phyloP scores from a whole-genome alignment of 2,329 filamentous ascomycete genomes.

The Nemania abortiva region DNA sequence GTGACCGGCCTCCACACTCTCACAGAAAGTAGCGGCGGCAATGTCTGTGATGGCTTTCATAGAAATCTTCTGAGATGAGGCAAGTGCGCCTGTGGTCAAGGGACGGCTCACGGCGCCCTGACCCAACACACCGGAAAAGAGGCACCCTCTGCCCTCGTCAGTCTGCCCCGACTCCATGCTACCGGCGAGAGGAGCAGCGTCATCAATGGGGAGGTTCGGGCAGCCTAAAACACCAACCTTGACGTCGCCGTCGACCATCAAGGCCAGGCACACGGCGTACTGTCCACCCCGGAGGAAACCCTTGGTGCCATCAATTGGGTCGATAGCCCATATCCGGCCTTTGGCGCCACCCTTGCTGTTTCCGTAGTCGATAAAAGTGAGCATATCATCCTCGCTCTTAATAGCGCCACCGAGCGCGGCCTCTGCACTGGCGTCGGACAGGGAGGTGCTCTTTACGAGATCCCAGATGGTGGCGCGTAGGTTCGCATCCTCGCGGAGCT shows the following conservation, averaged over 20 bases:
- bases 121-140: constrained; percentile 86
- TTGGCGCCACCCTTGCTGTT: constrained; percentile 76
- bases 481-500: constrained; percentile 76
- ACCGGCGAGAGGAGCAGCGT: constrained; percentile 76
- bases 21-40: constrained; percentile 88
- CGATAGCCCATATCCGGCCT: constrained; percentile 93
- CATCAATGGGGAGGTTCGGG: constrained; percentile 92
- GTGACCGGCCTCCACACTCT: constrained; percentile 94
- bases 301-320: constrained; percentile 98
- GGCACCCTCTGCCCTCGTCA: constrained; percentile 82
- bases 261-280: constrained; percentile 92
- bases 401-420: constrained; percentile 77
- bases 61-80: constrained; percentile 70
- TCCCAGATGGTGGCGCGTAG: constrained; percentile 86
- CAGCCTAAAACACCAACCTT: constrained; percentile 95
- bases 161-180: constrained; percentile 80
- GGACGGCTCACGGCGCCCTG: constrained; percentile 85
- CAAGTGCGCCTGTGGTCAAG: constrained; percentile 68
- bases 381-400: constrained; percentile 73
- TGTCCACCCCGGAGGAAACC: constrained; percentile 96
- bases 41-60: constrained; percentile 85
- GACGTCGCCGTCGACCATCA: constrained; percentile 93
- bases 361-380: constrained; percentile 75
- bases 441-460: constrained; percentile 77
- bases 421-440: constrained; percentile 75